Base-by-base conservation (phyloP, 768 basidiomycete genomes). In the Clitopilus hobsonii region DNA sequence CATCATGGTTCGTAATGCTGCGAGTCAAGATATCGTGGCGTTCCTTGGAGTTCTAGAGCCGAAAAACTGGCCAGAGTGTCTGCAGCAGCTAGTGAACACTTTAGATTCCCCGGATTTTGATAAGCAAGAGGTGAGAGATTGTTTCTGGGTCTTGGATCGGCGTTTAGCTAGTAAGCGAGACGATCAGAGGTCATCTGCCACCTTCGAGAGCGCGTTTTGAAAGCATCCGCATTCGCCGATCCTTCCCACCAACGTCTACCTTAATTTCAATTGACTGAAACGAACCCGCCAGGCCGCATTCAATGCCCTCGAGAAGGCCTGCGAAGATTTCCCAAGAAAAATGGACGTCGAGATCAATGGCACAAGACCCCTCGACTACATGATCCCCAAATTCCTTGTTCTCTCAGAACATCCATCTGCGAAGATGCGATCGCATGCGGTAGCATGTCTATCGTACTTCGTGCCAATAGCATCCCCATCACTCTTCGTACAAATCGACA, bases 311-410 rank as follows among this genome's bases (percentile, higher is more conserved):
- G 89, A 92, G 71, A 97, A 97, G 69, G 89, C 96, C 52, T 96
- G 94, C 70, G 94, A 98, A 70, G 97, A 99, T 67, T 95, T 92
- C 60, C 95, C 97, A 16, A 84, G 91, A 60, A 94, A 96, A 75
- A 82, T 98, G 73, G 93, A 97, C 70, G 82, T 98, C 58, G 90
- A 95, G 58, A 91, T 98, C 65, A 86, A 86, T 63, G 96, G 96
- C 52, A 84, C 86, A n/a, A 82, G 93, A 50, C 93, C 95, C 0
- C 84, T 99, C 61, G 93, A 98, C 71, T 93, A 85, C 69, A 94
- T 99, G 86, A 89, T 98, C 62, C 94, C 94, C 54, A 94, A 95
- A 70, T 96, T 98, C 74, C 83, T 99, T 61, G 67, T 82, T 60
- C 84, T 94, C 64, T 86, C 94, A 51, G 90, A 93, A 59, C 93